These are phyloP conservation scores for Sporothrix euskadiensis DNA, from an alignment of 2,329 filamentous ascomycete species.

Conservation along the genomic window DNA sequence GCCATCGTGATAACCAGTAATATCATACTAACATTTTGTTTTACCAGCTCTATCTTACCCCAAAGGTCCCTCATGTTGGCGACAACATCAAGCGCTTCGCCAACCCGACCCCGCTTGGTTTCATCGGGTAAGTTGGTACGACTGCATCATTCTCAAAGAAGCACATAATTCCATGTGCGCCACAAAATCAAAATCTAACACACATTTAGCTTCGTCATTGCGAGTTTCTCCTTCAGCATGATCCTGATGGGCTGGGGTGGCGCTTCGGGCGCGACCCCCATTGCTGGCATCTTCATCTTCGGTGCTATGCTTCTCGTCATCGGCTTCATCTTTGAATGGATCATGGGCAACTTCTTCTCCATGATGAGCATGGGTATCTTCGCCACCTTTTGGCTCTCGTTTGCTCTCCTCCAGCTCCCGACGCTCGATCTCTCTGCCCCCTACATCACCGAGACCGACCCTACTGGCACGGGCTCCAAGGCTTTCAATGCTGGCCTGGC, in stretches of 20 bases:
- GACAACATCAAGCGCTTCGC: conserved; percentile 25
- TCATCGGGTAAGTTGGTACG: conserved; percentile 21
- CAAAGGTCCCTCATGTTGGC: conserved; percentile 22
- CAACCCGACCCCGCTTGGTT: conserved; percentile 25
- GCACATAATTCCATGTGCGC: not conserved
- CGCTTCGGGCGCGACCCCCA: conserved; percentile 22
- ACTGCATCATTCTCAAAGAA: not conserved
- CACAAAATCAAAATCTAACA: not conserved
- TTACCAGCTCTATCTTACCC: conserved; percentile 21
- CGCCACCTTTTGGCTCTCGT: conserved; percentile 52
- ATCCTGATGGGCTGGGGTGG: conserved; percentile 28
- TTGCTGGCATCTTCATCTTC: conserved; percentile 27
- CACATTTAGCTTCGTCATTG: conserved; percentile 19
- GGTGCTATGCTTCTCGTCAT: conserved; percentile 23
- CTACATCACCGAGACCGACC: conserved; percentile 47
- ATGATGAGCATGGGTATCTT: conserved; percentile 57
- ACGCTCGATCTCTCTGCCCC: conserved; percentile 48
- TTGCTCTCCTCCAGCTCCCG: conserved; percentile 53
- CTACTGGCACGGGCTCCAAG: conserved; percentile 45
- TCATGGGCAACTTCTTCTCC: conserved; percentile 53
- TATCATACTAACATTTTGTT: not conserved
- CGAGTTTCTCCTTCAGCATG: conserved; percentile 26
- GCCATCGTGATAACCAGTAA: not conserved
- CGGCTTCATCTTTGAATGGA: conserved; percentile 54
- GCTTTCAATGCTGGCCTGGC: conserved; percentile 53